Conservation (phyloP, 345 rosid species). For the Gynandropsis gynandra region DNA sequence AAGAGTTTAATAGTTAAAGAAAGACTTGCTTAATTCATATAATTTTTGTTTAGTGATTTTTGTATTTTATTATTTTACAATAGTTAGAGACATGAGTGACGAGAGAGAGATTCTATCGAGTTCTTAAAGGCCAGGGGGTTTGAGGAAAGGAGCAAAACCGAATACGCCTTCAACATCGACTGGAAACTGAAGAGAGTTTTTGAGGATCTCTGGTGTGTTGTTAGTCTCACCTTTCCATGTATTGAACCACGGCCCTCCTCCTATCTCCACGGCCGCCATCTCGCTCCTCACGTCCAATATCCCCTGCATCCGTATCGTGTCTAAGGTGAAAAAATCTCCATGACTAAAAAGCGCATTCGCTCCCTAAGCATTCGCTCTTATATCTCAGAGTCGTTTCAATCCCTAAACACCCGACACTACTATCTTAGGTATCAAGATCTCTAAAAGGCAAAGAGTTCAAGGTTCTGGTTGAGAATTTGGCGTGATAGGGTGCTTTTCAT, state of each 20-base stretch:
- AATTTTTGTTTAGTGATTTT: no score
- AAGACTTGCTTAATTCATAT: no score
- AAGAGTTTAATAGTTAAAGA: no score
- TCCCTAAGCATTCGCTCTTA: no score
- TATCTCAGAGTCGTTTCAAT: not conserved
- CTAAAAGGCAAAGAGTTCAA: no score
- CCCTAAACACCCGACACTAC: not conserved
- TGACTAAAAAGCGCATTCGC: no score
- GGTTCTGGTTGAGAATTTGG: constrained; percentile 4
- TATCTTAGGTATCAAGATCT: not conserved
- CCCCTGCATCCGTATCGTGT: constrained; percentile 48
- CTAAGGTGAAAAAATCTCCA: no score
- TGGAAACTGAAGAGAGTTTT: constrained; percentile 43
- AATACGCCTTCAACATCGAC: constrained; percentile 53
- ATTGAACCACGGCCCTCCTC: constrained; percentile 98
- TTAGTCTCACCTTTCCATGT: constrained; percentile 72
- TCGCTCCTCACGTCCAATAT: constrained; percentile 68
- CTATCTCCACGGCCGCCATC: constrained; percentile 85
- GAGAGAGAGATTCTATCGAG: no score
- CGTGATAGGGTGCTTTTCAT: not conserved
- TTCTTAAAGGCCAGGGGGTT: constrained; percentile 88
- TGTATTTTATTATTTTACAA: no score
- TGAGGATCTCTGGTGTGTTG: constrained; percentile 50
- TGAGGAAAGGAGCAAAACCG: constrained; percentile 49
- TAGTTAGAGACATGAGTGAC: no score